phyloP scores from a whole-genome alignment of 2,329 filamentous ascomycete genomes.

The Trichoderma lentiforme region DNA sequence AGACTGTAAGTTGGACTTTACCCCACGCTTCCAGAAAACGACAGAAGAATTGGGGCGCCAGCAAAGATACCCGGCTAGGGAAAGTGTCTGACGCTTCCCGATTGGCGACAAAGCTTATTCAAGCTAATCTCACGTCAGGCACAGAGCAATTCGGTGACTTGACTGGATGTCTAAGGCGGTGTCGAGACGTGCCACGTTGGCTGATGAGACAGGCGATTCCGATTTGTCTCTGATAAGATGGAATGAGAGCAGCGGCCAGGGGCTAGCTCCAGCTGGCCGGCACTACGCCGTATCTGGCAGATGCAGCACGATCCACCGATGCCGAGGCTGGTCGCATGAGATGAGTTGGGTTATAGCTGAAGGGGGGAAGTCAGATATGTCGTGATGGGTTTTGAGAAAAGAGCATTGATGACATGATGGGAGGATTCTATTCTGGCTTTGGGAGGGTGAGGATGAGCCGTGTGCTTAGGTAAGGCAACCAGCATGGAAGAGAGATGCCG shows the following conservation, averaged over 20 bases:
- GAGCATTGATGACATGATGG: neutral
- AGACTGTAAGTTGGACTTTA: neutral
- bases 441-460: neutral
- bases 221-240: constrained; percentile 1
- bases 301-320: neutral
- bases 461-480: neutral
- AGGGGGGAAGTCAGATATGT: neutral
- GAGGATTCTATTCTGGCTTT: neutral
- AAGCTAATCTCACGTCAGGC: constrained; percentile 1
- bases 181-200: constrained; percentile 12
- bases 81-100: neutral
- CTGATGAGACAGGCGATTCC: constrained; percentile 1
- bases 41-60: neutral
- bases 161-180: neutral
- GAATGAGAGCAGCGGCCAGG: neutral
- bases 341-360: neutral
- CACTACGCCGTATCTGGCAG: neutral
- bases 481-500: neutral
- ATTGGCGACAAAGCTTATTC: constrained; percentile 5
- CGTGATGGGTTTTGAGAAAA: neutral
- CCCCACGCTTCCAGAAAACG: constrained; percentile 5
- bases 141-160: neutral
- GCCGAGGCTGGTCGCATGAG: neutral
- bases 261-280: constrained; percentile 2
- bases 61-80: neutral